Evolutionary conservation across 1,284 basidiomycete species (phyloP).

Genomic region (Trichosporon ovoides): DNA sequence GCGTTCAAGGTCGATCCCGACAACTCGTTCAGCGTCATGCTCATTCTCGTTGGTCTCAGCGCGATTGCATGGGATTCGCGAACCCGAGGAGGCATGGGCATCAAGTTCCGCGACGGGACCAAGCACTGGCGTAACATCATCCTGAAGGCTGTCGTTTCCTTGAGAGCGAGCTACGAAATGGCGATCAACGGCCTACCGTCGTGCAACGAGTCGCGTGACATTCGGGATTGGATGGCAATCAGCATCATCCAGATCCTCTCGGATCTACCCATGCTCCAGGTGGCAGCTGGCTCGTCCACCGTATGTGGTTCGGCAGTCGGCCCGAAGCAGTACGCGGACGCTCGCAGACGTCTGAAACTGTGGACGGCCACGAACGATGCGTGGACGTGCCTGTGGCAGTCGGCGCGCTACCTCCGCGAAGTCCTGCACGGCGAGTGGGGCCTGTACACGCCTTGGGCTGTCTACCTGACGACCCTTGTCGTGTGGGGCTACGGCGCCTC

Average conservation of each 20-base stretch:
- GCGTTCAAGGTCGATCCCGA: slow-evolving; percentile 32
- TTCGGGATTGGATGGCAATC: slow-evolving; percentile 39
- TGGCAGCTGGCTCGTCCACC: slow-evolving; percentile 34
- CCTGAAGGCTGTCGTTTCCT: slow-evolving; percentile 35
- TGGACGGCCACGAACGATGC: slow-evolving; percentile 41
- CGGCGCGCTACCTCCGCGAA: slow-evolving; percentile 35
- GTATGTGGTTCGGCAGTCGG: slow-evolving; percentile 36
- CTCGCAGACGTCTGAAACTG: slow-evolving; percentile 29
- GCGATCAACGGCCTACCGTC: slow-evolving; percentile 19
- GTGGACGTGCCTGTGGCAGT: slow-evolving; percentile 44
- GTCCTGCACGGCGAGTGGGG: slow-evolving; percentile 37
- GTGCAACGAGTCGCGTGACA: slow-evolving; percentile 29
- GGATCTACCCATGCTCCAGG: slow-evolving; percentile 43
- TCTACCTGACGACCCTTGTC: slow-evolving; percentile 37
- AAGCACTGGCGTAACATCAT: slow-evolving; percentile 40
- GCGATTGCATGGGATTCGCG: slow-evolving; percentile 42
- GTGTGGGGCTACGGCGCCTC: slow-evolving; percentile 28
- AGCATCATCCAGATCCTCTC: slow-evolving; percentile 38
- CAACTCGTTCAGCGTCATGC: slow-evolving; percentile 27
- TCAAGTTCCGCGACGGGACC: slow-evolving; percentile 35
- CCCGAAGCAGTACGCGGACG: slow-evolving; percentile 33
- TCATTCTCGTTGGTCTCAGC: slow-evolving; percentile 35
- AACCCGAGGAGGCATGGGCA: slow-evolving; percentile 39
- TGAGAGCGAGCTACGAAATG: slow-evolving; percentile 34
- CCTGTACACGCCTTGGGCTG: slow-evolving; percentile 38